Conservation (phyloP, 2,329 filamentous ascomycete genomes). For the Arthroderma sp. region DNA sequence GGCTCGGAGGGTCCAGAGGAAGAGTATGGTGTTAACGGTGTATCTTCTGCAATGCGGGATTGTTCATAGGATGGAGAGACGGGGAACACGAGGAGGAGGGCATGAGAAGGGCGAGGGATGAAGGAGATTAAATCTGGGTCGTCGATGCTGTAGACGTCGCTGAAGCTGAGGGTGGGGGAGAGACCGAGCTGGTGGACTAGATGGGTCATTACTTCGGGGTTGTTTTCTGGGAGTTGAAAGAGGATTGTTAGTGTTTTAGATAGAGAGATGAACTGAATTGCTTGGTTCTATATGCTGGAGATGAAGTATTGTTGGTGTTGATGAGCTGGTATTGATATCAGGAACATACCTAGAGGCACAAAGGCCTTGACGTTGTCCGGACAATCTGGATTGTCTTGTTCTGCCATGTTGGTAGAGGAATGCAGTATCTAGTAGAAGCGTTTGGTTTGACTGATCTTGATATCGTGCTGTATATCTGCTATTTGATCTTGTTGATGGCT, state of each 20-base stretch:
- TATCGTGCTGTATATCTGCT: neutral
- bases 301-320: neutral
- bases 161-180: slow-evolving; percentile 59
- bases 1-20: slow-evolving; percentile 57
- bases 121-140: slow-evolving; percentile 75
- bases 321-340: neutral
- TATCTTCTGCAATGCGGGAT: slow-evolving; percentile 62
- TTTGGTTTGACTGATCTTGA: neutral
- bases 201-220: slow-evolving; percentile 76
- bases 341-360: slow-evolving; percentile 31
- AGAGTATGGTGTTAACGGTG: slow-evolving; percentile 46
- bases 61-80: slow-evolving; percentile 67
- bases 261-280: neutral
- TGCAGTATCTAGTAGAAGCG: slow-evolving; percentile 1
- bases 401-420: slow-evolving; percentile 17
- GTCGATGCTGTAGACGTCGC: slow-evolving; percentile 85
- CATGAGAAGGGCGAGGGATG: slow-evolving; percentile 75
- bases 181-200: slow-evolving; percentile 77
- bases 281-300: neutral
- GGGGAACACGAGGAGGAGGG: slow-evolving; percentile 85
- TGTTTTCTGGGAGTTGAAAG: slow-evolving; percentile 42
- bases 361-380: slow-evolving; percentile 33
- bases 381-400: slow-evolving; percentile 20
- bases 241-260: neutral
- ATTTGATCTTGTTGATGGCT: neutral